phyloP scores from a whole-genome alignment of 495 filamentous ascomycete genomes.

The Terfezia claveryi region DNA sequence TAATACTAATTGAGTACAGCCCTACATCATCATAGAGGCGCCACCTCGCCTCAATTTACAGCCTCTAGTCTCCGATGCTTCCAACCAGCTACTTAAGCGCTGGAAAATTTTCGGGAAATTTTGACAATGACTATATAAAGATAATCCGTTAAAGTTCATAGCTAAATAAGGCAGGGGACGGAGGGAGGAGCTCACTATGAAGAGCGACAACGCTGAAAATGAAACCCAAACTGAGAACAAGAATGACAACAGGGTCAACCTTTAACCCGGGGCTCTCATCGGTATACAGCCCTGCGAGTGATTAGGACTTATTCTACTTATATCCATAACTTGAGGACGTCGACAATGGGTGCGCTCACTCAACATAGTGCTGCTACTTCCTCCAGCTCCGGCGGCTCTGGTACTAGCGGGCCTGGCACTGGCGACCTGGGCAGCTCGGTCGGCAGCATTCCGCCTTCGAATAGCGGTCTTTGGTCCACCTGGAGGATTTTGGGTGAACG shows the following conservation, averaged over 20 bases:
- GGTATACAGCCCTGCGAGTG: constrained; percentile 59
- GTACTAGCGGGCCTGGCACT: constrained; percentile 82
- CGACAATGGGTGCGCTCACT: constrained; percentile 30
- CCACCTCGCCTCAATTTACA: background rate
- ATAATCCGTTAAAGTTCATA: no score
- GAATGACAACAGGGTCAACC: constrained; percentile 89
- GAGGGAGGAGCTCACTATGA: constrained; percentile 44
- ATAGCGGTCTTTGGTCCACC: constrained; percentile 88
- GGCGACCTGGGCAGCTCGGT: constrained; percentile 82
- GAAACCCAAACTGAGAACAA: constrained; percentile 85
- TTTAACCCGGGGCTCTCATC: constrained; percentile 91
- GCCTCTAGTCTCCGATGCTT: no score
- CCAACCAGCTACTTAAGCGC: background rate
- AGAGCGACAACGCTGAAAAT: constrained; percentile 96
- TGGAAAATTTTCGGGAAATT: background rate
- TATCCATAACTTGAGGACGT: no score
- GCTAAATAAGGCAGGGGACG: background rate
- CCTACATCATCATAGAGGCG: no score
- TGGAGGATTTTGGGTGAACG: constrained; percentile 71
- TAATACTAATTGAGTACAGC: no score
- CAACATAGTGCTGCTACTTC: constrained; percentile 93
- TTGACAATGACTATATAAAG: background rate
- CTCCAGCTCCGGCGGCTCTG: constrained; percentile 78
- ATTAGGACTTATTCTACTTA: no score
- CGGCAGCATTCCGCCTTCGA: constrained; percentile 77